Evolutionary conservation across 805 yeast genomes (phyloP).

Genomic region (Candida silvicultrix): DNA sequence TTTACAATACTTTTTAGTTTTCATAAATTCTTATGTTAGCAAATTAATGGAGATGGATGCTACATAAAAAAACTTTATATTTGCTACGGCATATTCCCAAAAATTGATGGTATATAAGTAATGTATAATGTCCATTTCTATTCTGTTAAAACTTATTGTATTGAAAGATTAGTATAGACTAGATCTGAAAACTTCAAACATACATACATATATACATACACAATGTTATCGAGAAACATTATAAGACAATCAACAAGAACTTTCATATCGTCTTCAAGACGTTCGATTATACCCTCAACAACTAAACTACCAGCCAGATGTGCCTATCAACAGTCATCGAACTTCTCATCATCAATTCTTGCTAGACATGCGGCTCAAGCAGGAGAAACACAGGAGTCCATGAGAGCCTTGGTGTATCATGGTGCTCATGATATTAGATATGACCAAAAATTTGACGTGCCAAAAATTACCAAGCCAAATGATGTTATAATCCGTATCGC

Average conservation of each 20-base stretch:
- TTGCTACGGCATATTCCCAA: neutral
- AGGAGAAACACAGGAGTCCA: slow-evolving; percentile 7
- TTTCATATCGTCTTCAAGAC: neutral
- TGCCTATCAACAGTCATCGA: neutral
- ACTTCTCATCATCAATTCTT: neutral
- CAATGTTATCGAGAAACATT: neutral
- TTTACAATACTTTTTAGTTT: too few species aligned
- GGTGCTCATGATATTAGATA: slow-evolving; percentile 32
- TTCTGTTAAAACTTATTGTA: neutral
- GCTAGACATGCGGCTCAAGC: neutral
- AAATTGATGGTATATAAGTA: neutral
- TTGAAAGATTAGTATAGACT: too few species aligned
- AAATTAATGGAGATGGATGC: neutral
- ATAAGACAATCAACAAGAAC: neutral
- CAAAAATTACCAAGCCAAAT: slow-evolving; percentile 28
- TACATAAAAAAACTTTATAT: too few species aligned
- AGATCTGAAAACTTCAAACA: too few species aligned
- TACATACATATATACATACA: too few species aligned
- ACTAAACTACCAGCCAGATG: neutral
- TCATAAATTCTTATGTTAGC: neutral
- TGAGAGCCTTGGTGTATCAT: slow-evolving; percentile 36
- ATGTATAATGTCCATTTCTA: neutral
- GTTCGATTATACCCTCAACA: neutral
- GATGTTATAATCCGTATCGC: slow-evolving; percentile 39
- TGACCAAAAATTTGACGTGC: slow-evolving; percentile 27